Base-by-base conservation (phyloP, 2,329 filamentous ascomycete species). In the Xylaria arbuscula region DNA sequence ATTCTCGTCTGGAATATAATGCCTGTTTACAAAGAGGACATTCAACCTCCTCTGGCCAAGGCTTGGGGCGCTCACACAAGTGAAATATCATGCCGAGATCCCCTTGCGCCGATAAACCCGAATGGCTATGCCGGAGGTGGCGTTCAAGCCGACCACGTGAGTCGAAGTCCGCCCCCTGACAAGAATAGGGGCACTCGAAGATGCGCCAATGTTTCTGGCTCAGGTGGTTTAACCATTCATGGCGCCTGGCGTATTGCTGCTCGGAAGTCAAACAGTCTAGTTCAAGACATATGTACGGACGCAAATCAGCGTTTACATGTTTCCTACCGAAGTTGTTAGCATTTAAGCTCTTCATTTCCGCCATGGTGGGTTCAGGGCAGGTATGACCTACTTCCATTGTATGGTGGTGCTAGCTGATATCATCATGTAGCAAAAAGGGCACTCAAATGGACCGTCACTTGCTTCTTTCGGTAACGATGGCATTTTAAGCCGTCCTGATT, bases 361-460 rank as follows among this genome's bases (percentile, higher is more conserved):
- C 28, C 28, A 28, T 28, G 28, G 3, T 5, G 5, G 28, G 22
- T 9, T n/a, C 19, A 7, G 10, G 13, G 13, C 17, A 22, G 34
- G n/a, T 42, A 50, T 6, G 8, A 57, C 64, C 15, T 62, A 62
- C 64, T 58, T 67, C 64, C 64, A 67, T 53, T 45, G 58, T 9
- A 58, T 45, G 19, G 19, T 57, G 3, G 28, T 67, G 34, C 15
- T 67, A 34, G 62, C 34, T 17, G 54, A 51, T 38, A 56, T 48
- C 4, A 68, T 65, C 66, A 62, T 68, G 19, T 53, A 68, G 38
- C 66, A 68, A 38, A 53, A 68, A n/a, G 62, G 66, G 34, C 66
- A 68, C 51, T 68, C 50, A 54, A 68, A 68, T 3, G 62, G 62
- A 4, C 62, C 62, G 4, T 65, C 13, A 10, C 4, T 3, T n/a